These are phyloP conservation scores for Candida golubevii DNA, from an alignment of 805 yeast genomes.

Conservation along the genomic window DNA sequence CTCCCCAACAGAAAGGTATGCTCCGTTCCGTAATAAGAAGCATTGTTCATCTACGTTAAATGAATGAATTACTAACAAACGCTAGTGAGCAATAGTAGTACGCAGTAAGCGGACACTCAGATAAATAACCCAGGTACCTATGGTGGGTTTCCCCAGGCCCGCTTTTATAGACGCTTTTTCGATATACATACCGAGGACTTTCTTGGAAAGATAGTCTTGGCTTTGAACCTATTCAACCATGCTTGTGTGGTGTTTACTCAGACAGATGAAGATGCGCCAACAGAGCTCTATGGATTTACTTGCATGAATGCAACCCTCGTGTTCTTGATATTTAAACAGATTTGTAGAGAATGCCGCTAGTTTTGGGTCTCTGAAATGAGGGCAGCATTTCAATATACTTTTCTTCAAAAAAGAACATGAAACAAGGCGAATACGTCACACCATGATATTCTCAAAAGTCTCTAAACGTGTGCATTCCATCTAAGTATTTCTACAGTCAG, in stretches of 20 bases:
- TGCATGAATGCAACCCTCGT: slow-evolving; percentile 88
- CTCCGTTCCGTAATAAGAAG: background rate
- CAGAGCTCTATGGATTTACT: slow-evolving; percentile 80
- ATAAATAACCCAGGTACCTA: too few species aligned
- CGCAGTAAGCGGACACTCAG: background rate
- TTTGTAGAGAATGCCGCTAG: too few species aligned
- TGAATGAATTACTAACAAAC: background rate
- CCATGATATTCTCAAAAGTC: too few species aligned
- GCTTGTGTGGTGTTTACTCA: slow-evolving; percentile 14
- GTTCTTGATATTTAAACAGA: slow-evolving; percentile 65
- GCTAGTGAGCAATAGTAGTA: background rate
- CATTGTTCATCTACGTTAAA: too few species aligned
- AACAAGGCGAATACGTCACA: too few species aligned
- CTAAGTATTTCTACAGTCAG: too few species aligned
- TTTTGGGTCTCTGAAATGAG: too few species aligned
- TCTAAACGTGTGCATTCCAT: too few species aligned
- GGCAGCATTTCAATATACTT: too few species aligned
- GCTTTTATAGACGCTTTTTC: slow-evolving; percentile 61
- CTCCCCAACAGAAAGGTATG: background rate
- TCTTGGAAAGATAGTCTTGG: slow-evolving; percentile 46
- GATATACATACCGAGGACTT: slow-evolving; percentile 67
- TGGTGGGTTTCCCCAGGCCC: slow-evolving; percentile 42
- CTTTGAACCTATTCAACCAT: slow-evolving; percentile 52
- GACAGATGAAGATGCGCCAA: slow-evolving; percentile 26
- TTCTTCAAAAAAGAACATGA: too few species aligned